A percentile compares a stretch with the other conserved stretches of the same genome.
Evolutionary conservation across 2,329 filamentous ascomycete genomes (phyloP).

Genomic region (Xylaria sp.): DNA sequence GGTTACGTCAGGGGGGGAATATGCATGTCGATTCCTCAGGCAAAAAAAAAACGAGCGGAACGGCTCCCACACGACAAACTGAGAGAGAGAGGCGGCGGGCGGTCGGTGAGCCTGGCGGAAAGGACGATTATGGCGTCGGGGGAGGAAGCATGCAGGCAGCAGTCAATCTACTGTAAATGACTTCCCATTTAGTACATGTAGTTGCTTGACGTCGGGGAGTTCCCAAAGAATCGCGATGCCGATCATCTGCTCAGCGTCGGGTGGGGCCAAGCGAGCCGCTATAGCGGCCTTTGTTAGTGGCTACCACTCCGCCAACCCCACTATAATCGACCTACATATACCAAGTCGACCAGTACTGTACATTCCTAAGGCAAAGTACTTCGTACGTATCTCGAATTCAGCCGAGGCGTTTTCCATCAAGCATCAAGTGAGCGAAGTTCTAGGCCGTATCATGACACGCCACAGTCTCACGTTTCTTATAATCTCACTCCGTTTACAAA

Average conservation of each 20-base stretch:
- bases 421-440: no score
- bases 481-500: not conserved
- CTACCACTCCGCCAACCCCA: not conserved
- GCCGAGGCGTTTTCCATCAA: not conserved
- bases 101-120: slow-evolving; percentile 6
- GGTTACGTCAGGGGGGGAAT: slow-evolving; percentile 24
- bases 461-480: no score
- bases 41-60: not conserved
- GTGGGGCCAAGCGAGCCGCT: not conserved
- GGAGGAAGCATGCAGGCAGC: slow-evolving; percentile 19
- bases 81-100: not conserved
- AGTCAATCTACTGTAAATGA: slow-evolving; percentile 11
- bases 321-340: not conserved
- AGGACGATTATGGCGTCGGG: not conserved
- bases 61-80: not conserved
- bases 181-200: not conserved
- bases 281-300: not conserved
- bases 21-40: slow-evolving; percentile 14
- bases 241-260: slow-evolving; percentile 11
- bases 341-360: no score
- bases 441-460: no score
- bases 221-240: slow-evolving; percentile 12
- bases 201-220: not conserved
- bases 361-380: no score
- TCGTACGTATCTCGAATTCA: not conserved